Evolutionary conservation across 331 rosid genomes (phyloP), one percentile per base, ranked within the genome.

Genomic region (Stylosanthes scabra): DNA sequence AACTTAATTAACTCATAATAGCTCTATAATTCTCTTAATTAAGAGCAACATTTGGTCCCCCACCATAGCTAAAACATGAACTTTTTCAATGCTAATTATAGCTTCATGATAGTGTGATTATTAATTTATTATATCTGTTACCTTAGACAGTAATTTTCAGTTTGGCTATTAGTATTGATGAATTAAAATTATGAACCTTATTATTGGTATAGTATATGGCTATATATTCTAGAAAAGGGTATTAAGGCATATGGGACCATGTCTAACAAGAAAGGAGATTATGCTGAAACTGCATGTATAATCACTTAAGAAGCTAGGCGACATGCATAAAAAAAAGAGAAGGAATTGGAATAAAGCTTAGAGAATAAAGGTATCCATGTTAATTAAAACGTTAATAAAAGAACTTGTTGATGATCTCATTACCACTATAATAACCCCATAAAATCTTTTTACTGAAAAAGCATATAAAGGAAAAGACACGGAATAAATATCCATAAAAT

Each of bases 41-140:
- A 10, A 41, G 16, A 39, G 34, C 14, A 39, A 41, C 54, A 69
- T 40, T 11, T 55, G 64, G 74, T 54, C 73, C 74, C 74, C 67
- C 75, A 71, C 59, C n/a, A 45, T 13, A 44, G 28, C 64, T 37
- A 34, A 47, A 54, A 37, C 15, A 7, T 39, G 4, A 59, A 67
- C 68, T 67, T 45, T 34, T 59, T 41, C 45, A 44, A 45, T 45
- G 58, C 29, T 45, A 59, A 71, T 31, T 70, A 42, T 28, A 57
- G 44, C 37, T 57, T 70, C 29, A 56, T 56, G 42, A 20, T 20
- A 59, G 8, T 59, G 9, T 59, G 62, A 57, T 10, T 57, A 25
- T 57, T 57, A 31, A 31, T 31, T 5, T 31, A 31, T 31, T 31
- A 31, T 31, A 31, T 59, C 15, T 59, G 42, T 11, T 11, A 29